Base-by-base conservation (phyloP, 148 eudicot species). In the Talinum fruticosum region DNA sequence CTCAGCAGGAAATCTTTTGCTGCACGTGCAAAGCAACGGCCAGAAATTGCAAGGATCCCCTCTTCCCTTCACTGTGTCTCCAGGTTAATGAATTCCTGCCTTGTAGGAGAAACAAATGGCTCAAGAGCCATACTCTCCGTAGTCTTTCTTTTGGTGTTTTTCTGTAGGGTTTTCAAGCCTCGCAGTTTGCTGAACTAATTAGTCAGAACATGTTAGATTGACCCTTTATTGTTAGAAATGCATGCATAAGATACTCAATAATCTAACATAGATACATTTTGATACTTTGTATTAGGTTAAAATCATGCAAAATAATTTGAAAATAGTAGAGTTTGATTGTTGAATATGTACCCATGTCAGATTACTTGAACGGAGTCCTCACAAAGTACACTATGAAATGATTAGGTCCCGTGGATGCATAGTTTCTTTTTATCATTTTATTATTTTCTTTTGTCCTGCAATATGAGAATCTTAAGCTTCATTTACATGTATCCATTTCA, bases 1-100 rank as follows among this genome's bases (percentile, higher is more conserved):
- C 62, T 87, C 96, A 51, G 88, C 97, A 57, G 97, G 99, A 75
- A 78, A 81, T 68, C 86, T 90, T 71, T 82, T 91, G 64, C 88
- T 96, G 53, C 85, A 88, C 77, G 87, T 96, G 24, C 76, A 82
- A 62, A 79, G 78, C 45, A 83, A 80, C 41, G 89, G 88, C 79
- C 87, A 83, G 80, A 83, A 90, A 61, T 82, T 93, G 75, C 83
- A 80, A 41, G 94, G 89, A 74, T 93, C 94, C 10, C 97, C 99
- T 2, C 76, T 96, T 51, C 89, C 90, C 66, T 93, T 93, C 82
- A 85, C 70, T 71, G 99, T 93, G 82, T 78, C 80, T 78, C 95
- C 97, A 89, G 98, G 98, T 93, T 82, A 32, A n/a, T 54, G 70
- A 30, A 47, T 61, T 14, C 19, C 26, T 38, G 8, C 24, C 57